A percentile compares a stretch with the other conserved stretches of the same genome.
Conservation (phyloP, 306 rosid genomes). For the Castanopsis chinensis region DNA sequence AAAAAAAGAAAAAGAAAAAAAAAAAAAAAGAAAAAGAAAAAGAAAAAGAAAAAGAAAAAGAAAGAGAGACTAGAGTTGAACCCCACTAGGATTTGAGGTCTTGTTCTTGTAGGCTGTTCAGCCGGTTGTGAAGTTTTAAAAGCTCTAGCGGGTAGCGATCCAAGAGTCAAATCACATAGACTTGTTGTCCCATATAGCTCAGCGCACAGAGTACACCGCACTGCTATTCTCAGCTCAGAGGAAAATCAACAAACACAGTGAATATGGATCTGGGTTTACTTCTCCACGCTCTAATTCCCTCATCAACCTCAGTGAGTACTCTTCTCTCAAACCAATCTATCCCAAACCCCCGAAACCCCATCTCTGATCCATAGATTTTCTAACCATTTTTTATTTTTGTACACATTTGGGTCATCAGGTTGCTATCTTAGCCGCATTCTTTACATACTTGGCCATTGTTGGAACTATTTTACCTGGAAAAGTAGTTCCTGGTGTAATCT, state of each 20-base stretch:
- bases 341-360: not conserved
- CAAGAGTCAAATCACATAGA: not conserved
- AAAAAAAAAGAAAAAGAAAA: no score
- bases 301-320: slow-evolving; percentile 49
- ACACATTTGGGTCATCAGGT: slow-evolving; percentile 39
- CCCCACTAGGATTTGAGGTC: no score
- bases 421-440: slow-evolving; percentile 52
- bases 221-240: not conserved
- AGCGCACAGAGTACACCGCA: not conserved
- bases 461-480: slow-evolving; percentile 76
- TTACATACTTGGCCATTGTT: slow-evolving; percentile 70
- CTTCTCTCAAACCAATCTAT: not conserved
- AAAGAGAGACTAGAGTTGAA: no score
- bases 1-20: no score
- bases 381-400: not conserved
- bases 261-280: slow-evolving; percentile 54
- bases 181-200: not conserved
- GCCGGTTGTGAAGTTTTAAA: not conserved
- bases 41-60: no score
- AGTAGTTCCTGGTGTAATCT: slow-evolving; percentile 63
- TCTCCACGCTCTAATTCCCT: slow-evolving; percentile 41
- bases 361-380: not conserved
- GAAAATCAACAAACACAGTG: slow-evolving; percentile 4
- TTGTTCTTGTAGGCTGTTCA: no score
- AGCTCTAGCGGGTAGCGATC: not conserved